These are phyloP conservation scores for Aspergillus flavus DNA, from an alignment of 2,329 filamentous ascomycete genomes.

Conservation along the genomic window DNA sequence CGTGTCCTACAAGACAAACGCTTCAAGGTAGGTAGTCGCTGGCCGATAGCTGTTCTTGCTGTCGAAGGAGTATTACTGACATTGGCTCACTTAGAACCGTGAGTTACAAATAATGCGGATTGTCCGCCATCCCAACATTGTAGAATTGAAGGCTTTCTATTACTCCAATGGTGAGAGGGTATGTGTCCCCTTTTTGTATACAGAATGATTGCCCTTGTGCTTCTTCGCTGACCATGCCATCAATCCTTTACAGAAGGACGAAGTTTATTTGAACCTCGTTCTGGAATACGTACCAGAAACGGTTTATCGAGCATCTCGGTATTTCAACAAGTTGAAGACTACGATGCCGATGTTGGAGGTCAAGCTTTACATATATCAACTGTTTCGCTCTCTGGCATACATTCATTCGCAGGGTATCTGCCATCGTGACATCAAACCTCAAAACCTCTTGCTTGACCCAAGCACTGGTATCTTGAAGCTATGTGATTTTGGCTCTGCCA, in stretches of 20 bases:
- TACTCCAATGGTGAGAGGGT: slow-evolving; percentile 99
- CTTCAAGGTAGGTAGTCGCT: slow-evolving; percentile 75
- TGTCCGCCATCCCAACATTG: slow-evolving; percentile 97
- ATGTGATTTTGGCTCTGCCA: slow-evolving; percentile 98
- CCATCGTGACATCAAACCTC: slow-evolving; percentile 98
- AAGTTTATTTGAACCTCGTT: slow-evolving; percentile 97
- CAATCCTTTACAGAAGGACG: slow-evolving; percentile 72
- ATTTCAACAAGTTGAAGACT: slow-evolving; percentile 99
- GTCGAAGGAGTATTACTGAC: not conserved
- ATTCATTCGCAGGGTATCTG: slow-evolving; percentile 99
- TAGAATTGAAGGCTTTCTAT: slow-evolving; percentile 98
- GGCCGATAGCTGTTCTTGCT: not conserved
- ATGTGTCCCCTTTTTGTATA: slow-evolving; percentile 41
- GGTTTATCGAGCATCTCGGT: slow-evolving; percentile 94
- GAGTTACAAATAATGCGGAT: slow-evolving; percentile 99
- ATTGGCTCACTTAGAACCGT: slow-evolving; percentile 70
- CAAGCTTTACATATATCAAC: slow-evolving; percentile 99
- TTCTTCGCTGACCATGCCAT: slow-evolving; percentile 11
- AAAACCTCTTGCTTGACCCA: slow-evolving; percentile 93
- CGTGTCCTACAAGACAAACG: slow-evolving; percentile 98
- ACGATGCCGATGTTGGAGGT: slow-evolving; percentile 99
- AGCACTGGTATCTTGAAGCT: slow-evolving; percentile 90
- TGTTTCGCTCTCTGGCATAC: slow-evolving; percentile 96
- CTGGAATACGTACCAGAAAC: slow-evolving; percentile 98
- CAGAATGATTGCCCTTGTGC: not conserved